A percentile compares a stretch with the other conserved stretches of the same genome.
Evolutionary conservation across 805 yeast genomes (phyloP).

Genomic region (Schwanniomyces occidentalis): DNA sequence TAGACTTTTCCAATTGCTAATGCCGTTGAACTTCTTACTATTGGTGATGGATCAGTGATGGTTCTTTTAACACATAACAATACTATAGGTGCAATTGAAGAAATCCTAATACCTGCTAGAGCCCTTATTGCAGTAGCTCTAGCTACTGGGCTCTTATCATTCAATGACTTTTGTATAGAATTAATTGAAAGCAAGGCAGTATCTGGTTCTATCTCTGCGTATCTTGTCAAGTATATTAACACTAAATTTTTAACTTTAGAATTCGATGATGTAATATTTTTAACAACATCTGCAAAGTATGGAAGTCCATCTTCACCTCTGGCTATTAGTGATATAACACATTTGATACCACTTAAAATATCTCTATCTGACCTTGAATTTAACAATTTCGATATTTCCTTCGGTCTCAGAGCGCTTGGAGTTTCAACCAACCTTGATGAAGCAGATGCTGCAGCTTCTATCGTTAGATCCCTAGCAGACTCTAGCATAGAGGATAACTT

Average conservation of each 20-base stretch:
- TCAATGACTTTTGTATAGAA: slow-evolving; percentile 81
- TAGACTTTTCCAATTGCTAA: slow-evolving; percentile 66
- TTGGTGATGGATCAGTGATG: slow-evolving; percentile 67
- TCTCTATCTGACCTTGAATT: slow-evolving; percentile 67
- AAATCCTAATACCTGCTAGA: slow-evolving; percentile 78
- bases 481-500: slow-evolving; percentile 72
- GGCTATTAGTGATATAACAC: slow-evolving; percentile 39
- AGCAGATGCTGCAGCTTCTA: slow-evolving; percentile 83
- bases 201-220: slow-evolving; percentile 84
- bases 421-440: slow-evolving; percentile 65
- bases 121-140: slow-evolving; percentile 77
- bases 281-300: slow-evolving; percentile 83
- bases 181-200: slow-evolving; percentile 87
- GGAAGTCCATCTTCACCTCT: slow-evolving; percentile 41
- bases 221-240: slow-evolving; percentile 68
- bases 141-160: slow-evolving; percentile 65
- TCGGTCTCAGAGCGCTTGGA: slow-evolving; percentile 57
- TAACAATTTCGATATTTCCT: slow-evolving; percentile 64
- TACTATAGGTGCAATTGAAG: slow-evolving; percentile 79
- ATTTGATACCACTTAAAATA: slow-evolving; percentile 41
- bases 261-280: slow-evolving; percentile 69
- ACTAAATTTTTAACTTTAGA: slow-evolving; percentile 75
- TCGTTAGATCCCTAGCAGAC: slow-evolving; percentile 74
- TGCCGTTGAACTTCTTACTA: slow-evolving; percentile 79
- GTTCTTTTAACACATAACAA: slow-evolving; percentile 70